These are phyloP conservation scores for Colletotrichum lini DNA, from an alignment of 2,329 filamentous ascomycete genomes.

Conservation along the genomic window DNA sequence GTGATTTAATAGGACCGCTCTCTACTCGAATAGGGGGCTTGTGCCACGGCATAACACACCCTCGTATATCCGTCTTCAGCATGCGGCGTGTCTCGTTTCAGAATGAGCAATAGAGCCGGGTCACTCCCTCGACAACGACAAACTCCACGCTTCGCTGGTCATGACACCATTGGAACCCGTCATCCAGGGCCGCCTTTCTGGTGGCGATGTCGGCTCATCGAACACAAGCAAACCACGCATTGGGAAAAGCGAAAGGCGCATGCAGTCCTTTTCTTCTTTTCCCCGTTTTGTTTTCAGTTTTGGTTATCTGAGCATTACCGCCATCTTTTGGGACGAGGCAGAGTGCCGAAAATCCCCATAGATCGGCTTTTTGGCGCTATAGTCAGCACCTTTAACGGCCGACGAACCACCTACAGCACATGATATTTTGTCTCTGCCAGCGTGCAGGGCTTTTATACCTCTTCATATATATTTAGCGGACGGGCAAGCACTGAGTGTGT, in stretches of 20 bases:
- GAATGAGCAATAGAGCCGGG: conserved; percentile 33
- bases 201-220: conserved; percentile 9
- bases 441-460: conserved; percentile 30
- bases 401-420: conserved; percentile 32
- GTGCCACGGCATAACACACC: conserved; percentile 31
- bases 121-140: conserved; percentile 19
- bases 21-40: conserved; percentile 32
- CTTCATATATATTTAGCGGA: conserved; percentile 22
- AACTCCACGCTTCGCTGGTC: background rate
- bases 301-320: conserved; percentile 9
- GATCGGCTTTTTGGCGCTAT: conserved; percentile 17
- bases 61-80: conserved; percentile 30
- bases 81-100: conserved; percentile 38
- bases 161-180: background rate
- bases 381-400: conserved; percentile 23
- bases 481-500: conserved; percentile 26
- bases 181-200: conserved; percentile 9
- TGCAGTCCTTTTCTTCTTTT: background rate
- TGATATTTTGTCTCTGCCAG: conserved; percentile 30
- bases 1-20: conserved; percentile 14
- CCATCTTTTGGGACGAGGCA: conserved; percentile 19
- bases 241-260: conserved; percentile 31
- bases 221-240: conserved; percentile 29
- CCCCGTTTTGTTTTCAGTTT: background rate
- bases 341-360: conserved; percentile 2